Evolutionary conservation across 441 rosid species (phyloP).

Genomic region (Bruguiera hainesii): DNA sequence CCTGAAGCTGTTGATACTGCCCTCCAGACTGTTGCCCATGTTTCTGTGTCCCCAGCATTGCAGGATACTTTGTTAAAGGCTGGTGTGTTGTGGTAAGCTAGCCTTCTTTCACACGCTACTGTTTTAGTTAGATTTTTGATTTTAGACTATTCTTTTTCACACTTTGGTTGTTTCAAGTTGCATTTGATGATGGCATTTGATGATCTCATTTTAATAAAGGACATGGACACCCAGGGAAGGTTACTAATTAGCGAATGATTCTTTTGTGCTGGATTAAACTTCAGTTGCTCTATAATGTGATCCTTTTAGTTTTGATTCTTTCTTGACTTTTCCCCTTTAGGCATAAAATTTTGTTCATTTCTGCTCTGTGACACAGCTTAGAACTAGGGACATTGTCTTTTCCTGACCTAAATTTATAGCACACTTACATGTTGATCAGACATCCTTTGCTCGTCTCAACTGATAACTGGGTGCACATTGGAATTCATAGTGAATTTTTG

Average conservation of each 20-base stretch:
- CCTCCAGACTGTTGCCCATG: slow-evolving; percentile 76
- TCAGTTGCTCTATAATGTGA: not conserved
- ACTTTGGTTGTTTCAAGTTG: slow-evolving; percentile 2
- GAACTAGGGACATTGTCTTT: no score
- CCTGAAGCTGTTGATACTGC: slow-evolving; percentile 97
- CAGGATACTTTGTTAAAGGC: slow-evolving; percentile 85
- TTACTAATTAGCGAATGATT: not conserved
- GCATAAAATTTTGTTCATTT: no score
- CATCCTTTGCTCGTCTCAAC: no score
- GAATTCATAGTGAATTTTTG: no score
- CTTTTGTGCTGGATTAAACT: not conserved
- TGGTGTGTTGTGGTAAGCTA: slow-evolving; percentile 88
- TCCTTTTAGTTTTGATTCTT: not conserved
- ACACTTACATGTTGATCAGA: no score
- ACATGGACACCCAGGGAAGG: not conserved
- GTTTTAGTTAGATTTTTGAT: not conserved
- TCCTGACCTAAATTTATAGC: no score
- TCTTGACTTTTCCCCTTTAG: not conserved
- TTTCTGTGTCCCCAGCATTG: slow-evolving; percentile 82
- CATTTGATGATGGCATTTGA: not conserved
- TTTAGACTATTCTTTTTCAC: not conserved
- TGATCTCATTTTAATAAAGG: not conserved
- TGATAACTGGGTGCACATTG: no score
- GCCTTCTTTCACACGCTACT: slow-evolving; percentile 7
- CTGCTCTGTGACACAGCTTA: no score